Conservation (phyloP, 192 early-diverging fungal species). For the Entrophospora sp. region DNA sequence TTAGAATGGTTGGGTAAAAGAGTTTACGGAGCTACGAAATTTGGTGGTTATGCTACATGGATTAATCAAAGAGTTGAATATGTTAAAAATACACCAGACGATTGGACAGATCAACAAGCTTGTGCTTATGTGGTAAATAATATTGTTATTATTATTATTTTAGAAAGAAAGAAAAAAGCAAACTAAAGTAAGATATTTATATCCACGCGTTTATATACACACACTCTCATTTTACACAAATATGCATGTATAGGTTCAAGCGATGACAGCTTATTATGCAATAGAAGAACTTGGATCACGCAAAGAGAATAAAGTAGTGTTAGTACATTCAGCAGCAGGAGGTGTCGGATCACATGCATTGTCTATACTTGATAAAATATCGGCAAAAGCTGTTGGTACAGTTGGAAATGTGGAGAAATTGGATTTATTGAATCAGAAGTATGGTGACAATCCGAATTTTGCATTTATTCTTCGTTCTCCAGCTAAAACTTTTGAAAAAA, state of each 20-base stretch:
- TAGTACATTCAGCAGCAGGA: constrained; percentile 18
- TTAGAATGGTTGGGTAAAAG: constrained; percentile 16
- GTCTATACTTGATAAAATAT: constrained; percentile 7
- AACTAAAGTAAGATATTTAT: too few species aligned
- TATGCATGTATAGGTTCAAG: constrained; percentile 1
- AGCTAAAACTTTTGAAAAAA: constrained; percentile 2
- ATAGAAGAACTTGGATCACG: constrained; percentile 1
- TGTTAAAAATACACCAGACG: constrained; percentile 1
- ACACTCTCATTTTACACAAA: too few species aligned
- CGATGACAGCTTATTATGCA: constrained; percentile 18
- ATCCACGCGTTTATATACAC: too few species aligned
- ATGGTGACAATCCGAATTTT: constrained; percentile 12
- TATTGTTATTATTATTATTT: background rate
- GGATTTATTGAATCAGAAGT: constrained; percentile 5
- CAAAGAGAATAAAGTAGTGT: background rate
- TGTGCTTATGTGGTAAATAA: constrained; percentile 13
- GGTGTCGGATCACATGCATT: background rate
- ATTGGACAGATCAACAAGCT: constrained; percentile 17
- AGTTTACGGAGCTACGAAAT: constrained; percentile 15
- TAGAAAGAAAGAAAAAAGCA: background rate
- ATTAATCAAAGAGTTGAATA: background rate
- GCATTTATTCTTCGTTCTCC: constrained; percentile 15
- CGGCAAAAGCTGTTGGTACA: constrained; percentile 15
- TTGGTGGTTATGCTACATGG: constrained; percentile 16
- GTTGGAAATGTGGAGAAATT: constrained; percentile 9